Evolutionary conservation across 176 grass and related monocot species (phyloP).

Genomic region (Carex kokanica): DNA sequence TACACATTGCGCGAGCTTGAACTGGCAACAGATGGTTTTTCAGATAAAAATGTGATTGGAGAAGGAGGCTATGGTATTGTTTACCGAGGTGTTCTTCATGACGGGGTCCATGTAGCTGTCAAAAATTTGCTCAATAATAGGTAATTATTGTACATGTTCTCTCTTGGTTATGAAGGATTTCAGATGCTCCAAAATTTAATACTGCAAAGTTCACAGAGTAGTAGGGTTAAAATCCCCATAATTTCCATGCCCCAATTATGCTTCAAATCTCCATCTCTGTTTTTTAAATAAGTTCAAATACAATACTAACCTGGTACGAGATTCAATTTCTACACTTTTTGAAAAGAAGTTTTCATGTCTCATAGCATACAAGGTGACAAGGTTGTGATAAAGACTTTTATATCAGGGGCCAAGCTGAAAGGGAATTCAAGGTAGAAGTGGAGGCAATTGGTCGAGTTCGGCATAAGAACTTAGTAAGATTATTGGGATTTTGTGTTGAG

Average conservation of each 20-base stretch:
- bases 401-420: conserved; percentile 69
- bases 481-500: conserved; percentile 85
- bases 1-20: conserved; percentile 94
- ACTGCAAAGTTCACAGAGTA: neutral
- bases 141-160: conserved; percentile 9
- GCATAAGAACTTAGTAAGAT: conserved; percentile 72
- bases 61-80: conserved; percentile 96
- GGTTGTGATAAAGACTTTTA: neutral
- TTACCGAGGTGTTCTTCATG: conserved; percentile 64
- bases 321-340: neutral
- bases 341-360: neutral
- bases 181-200: neutral
- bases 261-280: too few species aligned
- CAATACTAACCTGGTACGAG: neutral
- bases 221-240: too few species aligned
- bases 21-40: conserved; percentile 63
- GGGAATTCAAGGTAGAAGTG: conserved; percentile 87
- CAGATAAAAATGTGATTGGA: conserved; percentile 79
- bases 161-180: neutral
- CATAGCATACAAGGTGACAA: neutral
- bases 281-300: too few species aligned
- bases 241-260: too few species aligned
- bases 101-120: conserved; percentile 62
- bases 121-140: conserved; percentile 96
- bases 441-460: conserved; percentile 92